Evolutionary conservation across 352 stramenopile genomes (phyloP).

Genomic region (Globisporangium lucens): DNA sequence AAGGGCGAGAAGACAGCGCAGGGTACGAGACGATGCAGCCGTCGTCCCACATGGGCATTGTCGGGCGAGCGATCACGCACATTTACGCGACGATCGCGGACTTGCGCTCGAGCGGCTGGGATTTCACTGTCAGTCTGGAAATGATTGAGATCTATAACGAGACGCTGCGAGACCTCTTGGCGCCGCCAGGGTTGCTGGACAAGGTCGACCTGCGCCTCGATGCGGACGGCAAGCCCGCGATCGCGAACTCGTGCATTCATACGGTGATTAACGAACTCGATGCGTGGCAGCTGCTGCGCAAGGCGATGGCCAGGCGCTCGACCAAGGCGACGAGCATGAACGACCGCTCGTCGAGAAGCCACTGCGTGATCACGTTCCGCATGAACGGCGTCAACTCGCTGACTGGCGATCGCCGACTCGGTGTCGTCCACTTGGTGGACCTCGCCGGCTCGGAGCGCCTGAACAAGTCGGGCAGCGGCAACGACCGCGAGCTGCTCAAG

Average conservation of each 20-base stretch:
- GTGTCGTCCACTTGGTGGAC: slow-evolving; percentile 79
- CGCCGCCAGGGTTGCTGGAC: slow-evolving; percentile 45
- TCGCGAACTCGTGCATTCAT: slow-evolving; percentile 66
- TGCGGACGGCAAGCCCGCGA: slow-evolving; percentile 53
- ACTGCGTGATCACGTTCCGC: slow-evolving; percentile 83
- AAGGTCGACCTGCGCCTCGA: slow-evolving; percentile 76
- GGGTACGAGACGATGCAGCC: slow-evolving; percentile 33
- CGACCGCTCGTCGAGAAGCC: slow-evolving; percentile 76
- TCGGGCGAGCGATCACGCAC: slow-evolving; percentile 72
- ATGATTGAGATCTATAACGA: slow-evolving; percentile 99
- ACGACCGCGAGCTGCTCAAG: slow-evolving; percentile 75
- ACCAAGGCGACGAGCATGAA: slow-evolving; percentile 87
- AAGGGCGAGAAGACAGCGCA: slow-evolving; percentile 47
- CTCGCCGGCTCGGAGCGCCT: slow-evolving; percentile 82
- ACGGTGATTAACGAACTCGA: slow-evolving; percentile 51
- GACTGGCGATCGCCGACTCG: slow-evolving; percentile 51
- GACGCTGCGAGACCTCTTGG: slow-evolving; percentile 92
- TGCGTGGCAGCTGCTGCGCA: slow-evolving; percentile 64
- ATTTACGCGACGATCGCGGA: slow-evolving; percentile 72
- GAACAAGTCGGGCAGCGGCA: slow-evolving; percentile 75
- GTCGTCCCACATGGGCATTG: slow-evolving; percentile 71
- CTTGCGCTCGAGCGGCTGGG: slow-evolving; percentile 63
- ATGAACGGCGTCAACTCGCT: slow-evolving; percentile 60
- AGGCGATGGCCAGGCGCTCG: slow-evolving; percentile 54
- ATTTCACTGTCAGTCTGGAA: slow-evolving; percentile 68